A percentile compares a stretch with the other conserved stretches of the same genome.
Evolutionary conservation across 2,329 filamentous ascomycete genomes (phyloP).

Genomic region (Aspergillus flavus): DNA sequence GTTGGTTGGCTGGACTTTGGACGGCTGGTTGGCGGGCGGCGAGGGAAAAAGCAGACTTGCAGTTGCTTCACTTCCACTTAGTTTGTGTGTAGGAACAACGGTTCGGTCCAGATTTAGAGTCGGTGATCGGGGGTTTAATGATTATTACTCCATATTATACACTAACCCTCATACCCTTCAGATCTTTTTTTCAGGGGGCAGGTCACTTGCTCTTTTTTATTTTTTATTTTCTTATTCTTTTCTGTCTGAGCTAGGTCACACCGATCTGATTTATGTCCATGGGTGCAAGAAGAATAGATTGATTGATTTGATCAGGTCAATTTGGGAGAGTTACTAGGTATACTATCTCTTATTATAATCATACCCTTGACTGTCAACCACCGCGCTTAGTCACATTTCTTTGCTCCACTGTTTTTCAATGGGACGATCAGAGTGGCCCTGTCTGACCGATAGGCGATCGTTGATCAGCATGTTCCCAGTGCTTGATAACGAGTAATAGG

Average conservation of each 20-base stretch:
- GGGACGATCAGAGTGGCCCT: constrained; percentile 10
- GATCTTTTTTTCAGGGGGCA: neutral
- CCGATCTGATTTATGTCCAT: neutral
- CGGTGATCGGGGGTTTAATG: constrained; percentile 1
- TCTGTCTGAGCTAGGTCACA: neutral
- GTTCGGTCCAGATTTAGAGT: constrained; percentile 10
- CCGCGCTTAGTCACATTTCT: constrained; percentile 8
- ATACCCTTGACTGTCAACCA: constrained; percentile 4
- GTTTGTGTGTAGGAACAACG: constrained; percentile 4
- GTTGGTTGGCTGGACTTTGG: constrained; percentile 8
- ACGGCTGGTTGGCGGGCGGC: constrained; percentile 3
- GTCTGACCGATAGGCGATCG: constrained; percentile 10
- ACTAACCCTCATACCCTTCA: neutral
- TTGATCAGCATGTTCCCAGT: constrained; percentile 10
- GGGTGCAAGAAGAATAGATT: neutral
- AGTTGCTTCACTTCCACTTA: neutral
- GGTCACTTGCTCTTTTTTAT: constrained; percentile 1
- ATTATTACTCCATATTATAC: constrained; percentile 4
- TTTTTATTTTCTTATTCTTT: neutral
- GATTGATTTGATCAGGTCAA: neutral
- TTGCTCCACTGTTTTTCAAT: constrained; percentile 5
- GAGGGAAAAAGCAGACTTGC: constrained; percentile 3
- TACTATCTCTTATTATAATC: neutral
- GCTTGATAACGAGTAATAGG: constrained; percentile 2
- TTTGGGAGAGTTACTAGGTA: neutral